These are phyloP conservation scores for Orbilia javanica DNA, from an alignment of 2,329 filamentous ascomycete genomes.

Conservation along the genomic window DNA sequence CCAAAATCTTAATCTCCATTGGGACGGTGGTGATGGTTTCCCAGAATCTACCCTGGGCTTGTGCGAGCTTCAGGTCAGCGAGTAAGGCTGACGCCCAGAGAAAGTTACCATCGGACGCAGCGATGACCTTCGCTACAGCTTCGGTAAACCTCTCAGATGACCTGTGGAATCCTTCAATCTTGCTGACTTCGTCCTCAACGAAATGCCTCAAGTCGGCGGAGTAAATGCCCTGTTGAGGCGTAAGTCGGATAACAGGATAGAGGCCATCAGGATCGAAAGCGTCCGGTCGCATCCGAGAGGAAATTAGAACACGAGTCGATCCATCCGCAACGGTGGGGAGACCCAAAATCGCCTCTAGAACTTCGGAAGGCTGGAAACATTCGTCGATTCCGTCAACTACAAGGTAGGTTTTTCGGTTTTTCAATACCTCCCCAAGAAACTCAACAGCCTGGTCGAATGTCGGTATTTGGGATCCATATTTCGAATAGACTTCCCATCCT, in stretches of 20 bases:
- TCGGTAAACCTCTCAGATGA: slow-evolving; percentile 40
- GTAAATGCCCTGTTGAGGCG: slow-evolving; percentile 39
- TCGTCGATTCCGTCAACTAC: slow-evolving; percentile 56
- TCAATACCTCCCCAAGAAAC: slow-evolving; percentile 51
- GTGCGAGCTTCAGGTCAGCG: slow-evolving; percentile 47
- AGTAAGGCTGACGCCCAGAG: slow-evolving; percentile 50
- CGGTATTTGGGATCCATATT: slow-evolving; percentile 35
- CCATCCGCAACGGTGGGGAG: slow-evolving; percentile 52
- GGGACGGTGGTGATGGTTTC: slow-evolving; percentile 53
- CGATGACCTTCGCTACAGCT: slow-evolving; percentile 52
- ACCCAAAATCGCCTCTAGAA: slow-evolving; percentile 48
- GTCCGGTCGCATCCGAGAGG: slow-evolving; percentile 57
- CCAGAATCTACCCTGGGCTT: slow-evolving; percentile 54
- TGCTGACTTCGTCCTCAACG: slow-evolving; percentile 52
- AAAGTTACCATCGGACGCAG: slow-evolving; percentile 55
- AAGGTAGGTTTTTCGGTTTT: slow-evolving; percentile 47
- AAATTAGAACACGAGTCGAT: slow-evolving; percentile 48
- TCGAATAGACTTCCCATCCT: slow-evolving; percentile 42
- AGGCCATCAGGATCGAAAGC: slow-evolving; percentile 54
- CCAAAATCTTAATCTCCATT: slow-evolving; percentile 44
- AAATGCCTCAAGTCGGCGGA: slow-evolving; percentile 56
- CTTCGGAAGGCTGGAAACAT: slow-evolving; percentile 53
- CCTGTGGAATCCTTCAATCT: slow-evolving; percentile 53
- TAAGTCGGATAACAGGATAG: slow-evolving; percentile 52
- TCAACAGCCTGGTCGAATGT: slow-evolving; percentile 51